Conservation (phyloP, 306 rosid genomes). For the Citrullus colocynthis region DNA sequence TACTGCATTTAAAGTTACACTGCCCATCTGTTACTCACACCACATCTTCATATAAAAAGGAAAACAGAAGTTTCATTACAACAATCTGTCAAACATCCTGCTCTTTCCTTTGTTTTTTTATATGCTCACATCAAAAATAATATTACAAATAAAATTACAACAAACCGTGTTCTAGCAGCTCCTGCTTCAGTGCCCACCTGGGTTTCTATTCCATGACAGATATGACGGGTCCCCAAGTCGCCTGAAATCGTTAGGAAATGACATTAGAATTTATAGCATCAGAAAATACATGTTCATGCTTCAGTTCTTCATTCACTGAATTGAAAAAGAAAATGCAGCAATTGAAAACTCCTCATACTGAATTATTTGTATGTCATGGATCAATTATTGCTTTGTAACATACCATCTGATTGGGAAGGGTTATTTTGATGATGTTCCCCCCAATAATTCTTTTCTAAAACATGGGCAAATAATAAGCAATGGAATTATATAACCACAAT, state of each 20-base stretch:
- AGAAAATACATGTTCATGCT: not conserved
- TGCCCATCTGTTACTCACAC: not conserved
- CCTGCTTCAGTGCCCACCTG: conserved; percentile 44
- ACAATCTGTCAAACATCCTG: not conserved
- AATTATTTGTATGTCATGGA: not conserved
- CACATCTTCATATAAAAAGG: not conserved
- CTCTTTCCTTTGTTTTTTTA: not conserved
- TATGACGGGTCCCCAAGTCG: conserved; percentile 88
- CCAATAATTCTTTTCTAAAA: not conserved
- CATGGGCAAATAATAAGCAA: not conserved
- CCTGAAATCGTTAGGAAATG: conserved; percentile 28
- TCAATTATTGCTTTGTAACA: not conserved
- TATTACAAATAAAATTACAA: conserved; percentile 8
- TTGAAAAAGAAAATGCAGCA: not conserved
- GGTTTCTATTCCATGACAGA: conserved; percentile 76
- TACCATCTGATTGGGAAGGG: not conserved
- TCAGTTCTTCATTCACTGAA: not conserved
- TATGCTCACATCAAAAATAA: not conserved
- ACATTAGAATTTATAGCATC: not conserved
- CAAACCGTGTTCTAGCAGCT: conserved; percentile 3
- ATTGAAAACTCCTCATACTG: not conserved
- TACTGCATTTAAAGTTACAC: conserved; percentile 1
- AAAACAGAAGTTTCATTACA: not conserved
- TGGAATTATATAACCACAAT: not conserved
- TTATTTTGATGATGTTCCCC: not conserved